These are phyloP conservation scores for Ephemerocybe angulata DNA, from an alignment of 768 basidiomycete genomes.

Conservation along the genomic window DNA sequence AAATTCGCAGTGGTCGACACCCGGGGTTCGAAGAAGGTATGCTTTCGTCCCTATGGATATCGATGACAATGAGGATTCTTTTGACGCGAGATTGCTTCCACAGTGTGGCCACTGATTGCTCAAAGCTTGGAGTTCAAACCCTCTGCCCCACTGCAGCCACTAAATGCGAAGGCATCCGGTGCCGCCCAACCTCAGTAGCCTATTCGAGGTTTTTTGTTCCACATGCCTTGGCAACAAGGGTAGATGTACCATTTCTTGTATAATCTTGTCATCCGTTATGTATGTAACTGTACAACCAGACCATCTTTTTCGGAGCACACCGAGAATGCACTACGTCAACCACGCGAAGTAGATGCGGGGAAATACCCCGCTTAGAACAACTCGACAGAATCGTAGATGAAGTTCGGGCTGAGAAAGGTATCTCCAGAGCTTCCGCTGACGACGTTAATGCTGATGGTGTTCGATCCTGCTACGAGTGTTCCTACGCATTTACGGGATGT, in stretches of 20 bases:
- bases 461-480: conserved; percentile 36
- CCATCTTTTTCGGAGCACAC: background rate
- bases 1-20: conserved; percentile 78
- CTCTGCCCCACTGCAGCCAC: conserved; percentile 13
- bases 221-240: background rate
- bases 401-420: conserved; percentile 43
- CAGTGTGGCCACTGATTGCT: conserved; percentile 68
- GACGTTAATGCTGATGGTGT: conserved; percentile 41
- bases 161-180: conserved; percentile 12
- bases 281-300: background rate
- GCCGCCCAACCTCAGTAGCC: conserved; percentile 10
- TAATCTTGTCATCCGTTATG: background rate
- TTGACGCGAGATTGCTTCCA: background rate
- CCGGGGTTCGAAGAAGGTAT: conserved; percentile 85
- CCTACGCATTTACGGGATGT: conserved; percentile 13
- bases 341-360: background rate
- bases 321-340: background rate
- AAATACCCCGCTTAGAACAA: conserved; percentile 25
- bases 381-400: conserved; percentile 42
- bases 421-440: conserved; percentile 44
- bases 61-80: background rate
- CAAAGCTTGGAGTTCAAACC: conserved; percentile 60
- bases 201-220: background rate
- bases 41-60: background rate
- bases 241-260: conserved; percentile 3